A percentile compares a stretch with the other conserved stretches of the same genome.
These are phyloP conservation scores for Aspergillus viridinutans DNA, from an alignment of 2,329 filamentous ascomycete species.

Conservation along the genomic window DNA sequence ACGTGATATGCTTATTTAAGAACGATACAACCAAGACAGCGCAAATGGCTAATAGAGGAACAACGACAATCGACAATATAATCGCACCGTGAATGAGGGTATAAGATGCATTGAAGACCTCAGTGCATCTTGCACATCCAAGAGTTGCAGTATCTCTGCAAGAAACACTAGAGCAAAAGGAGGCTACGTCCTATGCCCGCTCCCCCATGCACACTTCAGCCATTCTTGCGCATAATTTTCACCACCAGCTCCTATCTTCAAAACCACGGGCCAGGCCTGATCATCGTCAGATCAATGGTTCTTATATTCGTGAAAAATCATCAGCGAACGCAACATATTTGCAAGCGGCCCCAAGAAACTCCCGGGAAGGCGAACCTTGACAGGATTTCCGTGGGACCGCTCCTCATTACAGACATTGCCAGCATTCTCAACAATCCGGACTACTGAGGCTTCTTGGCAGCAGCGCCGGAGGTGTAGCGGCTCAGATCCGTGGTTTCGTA, in stretches of 20 bases:
- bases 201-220: neutral
- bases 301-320: constrained; percentile 8
- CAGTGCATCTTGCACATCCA: neutral
- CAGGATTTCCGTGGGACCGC: too few relatives aligned
- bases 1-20: neutral
- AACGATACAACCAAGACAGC: neutral
- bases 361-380: neutral
- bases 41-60: neutral
- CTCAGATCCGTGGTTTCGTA: constrained; percentile 74
- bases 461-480: constrained; percentile 60
- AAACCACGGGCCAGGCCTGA: neutral
- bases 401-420: neutral
- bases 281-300: constrained; percentile 2
- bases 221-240: neutral
- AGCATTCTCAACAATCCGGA: neutral
- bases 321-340: constrained; percentile 2
- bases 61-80: neutral
- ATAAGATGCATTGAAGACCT: neutral
- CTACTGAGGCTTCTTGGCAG: constrained; percentile 48
- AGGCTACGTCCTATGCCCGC: neutral
- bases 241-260: neutral
- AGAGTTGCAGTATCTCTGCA: neutral
- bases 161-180: neutral
- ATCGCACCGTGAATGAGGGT: neutral
- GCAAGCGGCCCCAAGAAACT: neutral